Evolutionary conservation across 2,329 filamentous ascomycete species (phyloP).

Genomic region (Colletotrichum higginsianum): DNA sequence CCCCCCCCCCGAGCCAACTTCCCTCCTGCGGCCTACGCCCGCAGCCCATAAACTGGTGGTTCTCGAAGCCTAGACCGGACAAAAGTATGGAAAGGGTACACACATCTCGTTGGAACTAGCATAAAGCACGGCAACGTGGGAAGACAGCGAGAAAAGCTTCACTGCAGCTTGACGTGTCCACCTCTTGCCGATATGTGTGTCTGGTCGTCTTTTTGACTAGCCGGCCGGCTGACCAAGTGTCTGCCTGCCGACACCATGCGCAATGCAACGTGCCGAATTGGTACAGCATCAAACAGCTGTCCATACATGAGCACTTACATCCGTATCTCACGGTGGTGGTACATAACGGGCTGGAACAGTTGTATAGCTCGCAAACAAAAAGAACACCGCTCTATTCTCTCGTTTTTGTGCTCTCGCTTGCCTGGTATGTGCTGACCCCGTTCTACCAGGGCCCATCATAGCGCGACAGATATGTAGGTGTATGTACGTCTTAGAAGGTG

Average conservation of each 20-base stretch:
- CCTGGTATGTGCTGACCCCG: background rate
- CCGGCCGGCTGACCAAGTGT: background rate
- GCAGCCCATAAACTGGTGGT: background rate
- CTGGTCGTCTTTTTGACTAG: constrained; percentile 1
- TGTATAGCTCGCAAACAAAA: background rate
- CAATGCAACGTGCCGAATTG: constrained; percentile 27
- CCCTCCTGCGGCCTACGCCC: background rate
- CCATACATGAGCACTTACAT: background rate
- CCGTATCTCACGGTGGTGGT: background rate
- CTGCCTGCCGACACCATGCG: constrained; percentile 16
- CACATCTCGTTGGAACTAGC: background rate
- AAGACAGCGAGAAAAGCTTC: background rate
- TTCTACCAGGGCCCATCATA: background rate
- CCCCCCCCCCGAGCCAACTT: background rate
- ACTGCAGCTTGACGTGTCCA: constrained; percentile 29
- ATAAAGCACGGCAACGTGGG: background rate
- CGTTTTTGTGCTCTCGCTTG: background rate
- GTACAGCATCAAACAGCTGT: background rate
- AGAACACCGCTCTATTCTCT: background rate
- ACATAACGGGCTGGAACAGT: background rate
- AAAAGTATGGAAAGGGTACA: background rate
- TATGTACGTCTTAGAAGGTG: constrained; percentile 8
- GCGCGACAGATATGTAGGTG: background rate
- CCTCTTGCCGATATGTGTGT: constrained; percentile 2
- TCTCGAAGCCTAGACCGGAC: background rate